These are phyloP conservation scores for Immersiporthe knoxdaviesiana DNA, from an alignment of 2,329 filamentous ascomycete species.

Conservation along the genomic window DNA sequence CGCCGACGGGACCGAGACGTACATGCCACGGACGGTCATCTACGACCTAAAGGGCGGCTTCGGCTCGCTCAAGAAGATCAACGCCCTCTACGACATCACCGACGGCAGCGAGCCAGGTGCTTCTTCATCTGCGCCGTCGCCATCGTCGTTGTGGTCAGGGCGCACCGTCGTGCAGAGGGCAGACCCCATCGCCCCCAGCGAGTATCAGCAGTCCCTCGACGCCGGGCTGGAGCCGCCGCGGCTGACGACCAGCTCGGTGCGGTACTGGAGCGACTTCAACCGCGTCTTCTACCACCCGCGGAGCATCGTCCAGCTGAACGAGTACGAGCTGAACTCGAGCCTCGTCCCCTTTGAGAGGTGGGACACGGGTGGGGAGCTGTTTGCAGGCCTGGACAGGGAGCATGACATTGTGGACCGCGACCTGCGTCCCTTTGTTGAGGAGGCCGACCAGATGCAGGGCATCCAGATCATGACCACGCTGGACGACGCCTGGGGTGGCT, in stretches of 20 bases:
- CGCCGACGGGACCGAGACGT: constrained; percentile 85
- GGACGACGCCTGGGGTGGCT: constrained; percentile 83
- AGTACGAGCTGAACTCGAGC: constrained; percentile 81
- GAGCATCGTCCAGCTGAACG: constrained; percentile 83
- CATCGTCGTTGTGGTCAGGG: constrained; percentile 52
- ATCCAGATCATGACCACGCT: constrained; percentile 74
- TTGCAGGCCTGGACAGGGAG: constrained; percentile 72
- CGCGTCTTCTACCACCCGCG: constrained; percentile 87
- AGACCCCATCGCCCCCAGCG: constrained; percentile 66
- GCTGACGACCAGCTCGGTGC: constrained; percentile 72
- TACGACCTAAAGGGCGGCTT: constrained; percentile 96
- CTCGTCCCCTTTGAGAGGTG: constrained; percentile 83
- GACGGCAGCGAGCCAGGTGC: constrained; percentile 33
- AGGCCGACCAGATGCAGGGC: constrained; percentile 90
- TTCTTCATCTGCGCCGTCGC: no score
- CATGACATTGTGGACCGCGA: constrained; percentile 91
- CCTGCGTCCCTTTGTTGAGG: constrained; percentile 83
- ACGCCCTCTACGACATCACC: constrained; percentile 76
- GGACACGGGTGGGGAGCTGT: constrained; percentile 74
- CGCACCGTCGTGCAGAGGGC: constrained; percentile 70
- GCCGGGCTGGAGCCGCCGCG: constrained; percentile 65
- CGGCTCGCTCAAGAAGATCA: constrained; percentile 83
- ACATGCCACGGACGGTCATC: constrained; percentile 85
- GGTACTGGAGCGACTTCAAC: constrained; percentile 97
- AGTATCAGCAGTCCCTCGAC: constrained; percentile 82